These are phyloP conservation scores for Periconia digitata DNA, from an alignment of 2,329 filamentous ascomycete genomes.

Conservation along the genomic window DNA sequence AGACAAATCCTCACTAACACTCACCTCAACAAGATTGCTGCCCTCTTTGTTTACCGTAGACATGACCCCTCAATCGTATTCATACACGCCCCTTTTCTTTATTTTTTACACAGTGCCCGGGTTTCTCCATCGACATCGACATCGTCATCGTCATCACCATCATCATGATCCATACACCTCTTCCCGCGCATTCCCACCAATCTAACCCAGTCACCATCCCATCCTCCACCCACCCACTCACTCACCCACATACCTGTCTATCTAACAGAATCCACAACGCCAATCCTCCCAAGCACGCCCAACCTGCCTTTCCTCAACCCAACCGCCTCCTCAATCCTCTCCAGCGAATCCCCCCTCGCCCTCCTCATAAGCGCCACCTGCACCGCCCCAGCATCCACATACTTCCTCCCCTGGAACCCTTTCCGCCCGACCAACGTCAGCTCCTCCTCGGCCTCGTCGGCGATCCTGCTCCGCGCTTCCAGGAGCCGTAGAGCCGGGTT, in stretches of 20 bases:
- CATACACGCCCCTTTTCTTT: no score
- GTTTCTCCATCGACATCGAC: no score
- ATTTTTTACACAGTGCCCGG: no score
- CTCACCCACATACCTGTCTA: conserved; percentile 2
- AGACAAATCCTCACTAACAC: no score
- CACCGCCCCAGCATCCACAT: conserved; percentile 48
- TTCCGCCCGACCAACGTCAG: conserved; percentile 47
- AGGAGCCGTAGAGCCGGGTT: conserved; percentile 61
- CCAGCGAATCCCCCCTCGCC: conserved; percentile 29
- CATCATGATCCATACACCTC: neutral
- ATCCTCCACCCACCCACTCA: neutral
- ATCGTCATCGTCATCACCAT: no score
- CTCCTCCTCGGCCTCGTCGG: conserved; percentile 57
- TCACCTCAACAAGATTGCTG: no score
- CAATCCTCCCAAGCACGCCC: conserved; percentile 22
- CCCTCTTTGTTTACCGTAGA: no score
- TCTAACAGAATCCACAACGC: conserved; percentile 26
- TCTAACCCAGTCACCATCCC: neutral
- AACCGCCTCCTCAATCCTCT: conserved; percentile 34
- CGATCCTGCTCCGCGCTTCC: conserved; percentile 53
- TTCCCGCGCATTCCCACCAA: neutral
- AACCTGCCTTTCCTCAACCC: conserved; percentile 38
- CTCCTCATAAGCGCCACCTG: conserved; percentile 39
- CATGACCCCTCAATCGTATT: neutral
- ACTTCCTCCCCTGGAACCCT: conserved; percentile 46